phyloP scores from a whole-genome alignment of 2,329 filamentous ascomycete species.

The Pyrenochaeta sp. region DNA sequence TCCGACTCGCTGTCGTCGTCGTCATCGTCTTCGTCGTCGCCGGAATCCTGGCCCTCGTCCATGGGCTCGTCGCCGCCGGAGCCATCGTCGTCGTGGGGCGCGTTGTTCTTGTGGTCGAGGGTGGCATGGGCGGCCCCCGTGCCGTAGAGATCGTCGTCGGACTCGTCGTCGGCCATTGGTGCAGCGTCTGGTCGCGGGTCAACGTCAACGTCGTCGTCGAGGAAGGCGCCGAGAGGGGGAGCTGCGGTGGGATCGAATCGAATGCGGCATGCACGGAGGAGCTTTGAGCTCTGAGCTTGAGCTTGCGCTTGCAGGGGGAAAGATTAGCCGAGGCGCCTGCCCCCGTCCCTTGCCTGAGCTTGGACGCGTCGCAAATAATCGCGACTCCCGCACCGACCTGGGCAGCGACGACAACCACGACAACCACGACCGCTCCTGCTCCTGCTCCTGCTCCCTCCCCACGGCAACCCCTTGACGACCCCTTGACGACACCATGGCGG shows the following conservation, averaged over 20 bases:
- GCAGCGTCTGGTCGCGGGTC: conserved; percentile 1
- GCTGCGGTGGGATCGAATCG: not conserved
- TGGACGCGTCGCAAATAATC: too few species aligned
- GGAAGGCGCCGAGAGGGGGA: too few species aligned
- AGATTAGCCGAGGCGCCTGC: conserved; percentile 29
- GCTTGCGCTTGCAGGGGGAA: conserved; percentile 15
- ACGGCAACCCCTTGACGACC: not conserved
- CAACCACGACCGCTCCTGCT: too few species aligned
- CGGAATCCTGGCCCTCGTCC: conserved; percentile 54
- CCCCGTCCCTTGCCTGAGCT: conserved; percentile 32
- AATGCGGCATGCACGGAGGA: not conserved
- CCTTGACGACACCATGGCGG: conserved; percentile 40
- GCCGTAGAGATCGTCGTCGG: conserved; percentile 62
- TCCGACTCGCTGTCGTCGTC: conserved; percentile 58
- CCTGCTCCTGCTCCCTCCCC: too few species aligned
- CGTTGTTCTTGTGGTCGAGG: conserved; percentile 27
- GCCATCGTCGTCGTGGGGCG: conserved; percentile 36
- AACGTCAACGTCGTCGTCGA: too few species aligned
- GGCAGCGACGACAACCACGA: too few species aligned
- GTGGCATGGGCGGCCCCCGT: conserved; percentile 43
- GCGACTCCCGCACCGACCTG: too few species aligned
- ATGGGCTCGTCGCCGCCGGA: conserved; percentile 53
- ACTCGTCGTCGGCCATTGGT: conserved; percentile 60
- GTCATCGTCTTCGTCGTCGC: conserved; percentile 56
- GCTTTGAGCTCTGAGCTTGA: too few species aligned